Evolutionary conservation across 2,329 filamentous ascomycete species (phyloP).

Genomic region (Fusarium clavum): DNA sequence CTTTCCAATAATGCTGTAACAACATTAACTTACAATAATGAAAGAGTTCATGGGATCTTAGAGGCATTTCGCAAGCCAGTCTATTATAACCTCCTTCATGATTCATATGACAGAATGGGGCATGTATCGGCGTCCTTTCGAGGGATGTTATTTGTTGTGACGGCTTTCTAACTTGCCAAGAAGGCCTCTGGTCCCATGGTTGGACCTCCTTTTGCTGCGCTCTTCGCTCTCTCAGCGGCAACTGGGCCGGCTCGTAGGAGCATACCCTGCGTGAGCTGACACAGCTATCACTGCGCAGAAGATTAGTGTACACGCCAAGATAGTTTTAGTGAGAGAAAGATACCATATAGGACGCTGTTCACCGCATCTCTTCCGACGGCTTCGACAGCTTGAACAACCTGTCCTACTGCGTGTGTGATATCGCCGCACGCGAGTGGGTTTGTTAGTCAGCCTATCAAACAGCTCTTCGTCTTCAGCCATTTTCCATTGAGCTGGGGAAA

Average conservation of each 20-base stretch:
- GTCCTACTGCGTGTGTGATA: conserved; percentile 17
- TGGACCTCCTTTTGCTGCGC: conserved; percentile 17
- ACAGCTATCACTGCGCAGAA: not conserved
- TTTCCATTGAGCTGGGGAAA: not conserved
- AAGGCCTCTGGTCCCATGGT: conserved; percentile 19
- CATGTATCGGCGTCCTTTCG: not conserved
- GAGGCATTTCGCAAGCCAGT: conserved; percentile 12
- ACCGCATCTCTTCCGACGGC: conserved; percentile 17
- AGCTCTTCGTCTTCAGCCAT: not conserved
- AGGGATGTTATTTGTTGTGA: not conserved
- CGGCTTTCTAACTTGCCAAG: conserved; percentile 4
- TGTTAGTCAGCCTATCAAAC: not conserved
- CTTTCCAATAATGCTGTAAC: rapidly evolving
- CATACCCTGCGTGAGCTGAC: conserved; percentile 8
- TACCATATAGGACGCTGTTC: conserved; percentile 25
- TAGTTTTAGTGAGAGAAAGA: too few relatives aligned
- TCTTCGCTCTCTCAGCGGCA: conserved; percentile 10
- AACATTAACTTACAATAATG: conserved; percentile 7
- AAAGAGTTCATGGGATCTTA: conserved; percentile 20
- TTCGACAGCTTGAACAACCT: conserved; percentile 20
- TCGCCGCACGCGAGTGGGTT: conserved; percentile 4
- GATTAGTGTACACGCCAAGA: too few relatives aligned
- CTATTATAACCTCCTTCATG: conserved; percentile 10
- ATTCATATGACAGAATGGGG: not conserved
- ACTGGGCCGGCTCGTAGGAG: not conserved